Evolutionary conservation across 192 early-diverging fungal species (phyloP).

Genomic region (Cladochytrium replicatum): DNA sequence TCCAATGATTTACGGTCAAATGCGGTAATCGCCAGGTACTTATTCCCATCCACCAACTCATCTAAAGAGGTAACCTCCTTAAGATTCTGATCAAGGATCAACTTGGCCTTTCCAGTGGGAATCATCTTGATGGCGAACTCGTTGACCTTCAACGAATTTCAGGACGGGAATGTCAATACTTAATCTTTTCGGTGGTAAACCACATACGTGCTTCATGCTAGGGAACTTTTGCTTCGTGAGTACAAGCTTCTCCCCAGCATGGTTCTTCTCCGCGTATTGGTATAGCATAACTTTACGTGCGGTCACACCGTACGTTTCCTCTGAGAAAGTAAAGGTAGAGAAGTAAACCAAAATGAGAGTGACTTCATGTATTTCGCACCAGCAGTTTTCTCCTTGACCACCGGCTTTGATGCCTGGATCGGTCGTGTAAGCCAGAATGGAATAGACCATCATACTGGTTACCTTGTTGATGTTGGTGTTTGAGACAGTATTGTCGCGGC

Average conservation of each 20-base stretch:
- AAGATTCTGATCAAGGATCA: slow-evolving; percentile 17
- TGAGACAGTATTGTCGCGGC: slow-evolving; percentile 14
- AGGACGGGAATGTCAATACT: neutral
- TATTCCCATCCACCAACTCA: slow-evolving; percentile 11
- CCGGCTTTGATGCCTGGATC: slow-evolving; percentile 13
- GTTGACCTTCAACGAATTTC: slow-evolving; percentile 5
- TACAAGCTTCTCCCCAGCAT: slow-evolving; percentile 15
- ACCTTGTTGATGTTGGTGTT: no score
- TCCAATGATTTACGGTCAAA: slow-evolving; percentile 13
- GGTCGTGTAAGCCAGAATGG: no score
- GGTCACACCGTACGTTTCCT: no score
- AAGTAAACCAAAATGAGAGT: no score
- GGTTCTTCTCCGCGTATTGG: slow-evolving; percentile 16
- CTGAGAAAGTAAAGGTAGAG: no score
- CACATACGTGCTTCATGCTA: slow-evolving; percentile 12
- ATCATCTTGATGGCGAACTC: slow-evolving; percentile 14
- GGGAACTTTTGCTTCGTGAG: slow-evolving; percentile 20
- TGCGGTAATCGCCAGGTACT: slow-evolving; percentile 15
- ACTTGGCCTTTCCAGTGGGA: slow-evolving; percentile 16
- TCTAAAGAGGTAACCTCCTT: slow-evolving; percentile 13
- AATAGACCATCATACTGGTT: no score
- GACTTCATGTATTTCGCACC: slow-evolving; percentile 12
- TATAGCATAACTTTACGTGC: slow-evolving; percentile 18
- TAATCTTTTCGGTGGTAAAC: neutral
- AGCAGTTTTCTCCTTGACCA: slow-evolving; percentile 10